phyloP scores from a whole-genome alignment of 306 rosid species.

The Crotalaria pallida region DNA sequence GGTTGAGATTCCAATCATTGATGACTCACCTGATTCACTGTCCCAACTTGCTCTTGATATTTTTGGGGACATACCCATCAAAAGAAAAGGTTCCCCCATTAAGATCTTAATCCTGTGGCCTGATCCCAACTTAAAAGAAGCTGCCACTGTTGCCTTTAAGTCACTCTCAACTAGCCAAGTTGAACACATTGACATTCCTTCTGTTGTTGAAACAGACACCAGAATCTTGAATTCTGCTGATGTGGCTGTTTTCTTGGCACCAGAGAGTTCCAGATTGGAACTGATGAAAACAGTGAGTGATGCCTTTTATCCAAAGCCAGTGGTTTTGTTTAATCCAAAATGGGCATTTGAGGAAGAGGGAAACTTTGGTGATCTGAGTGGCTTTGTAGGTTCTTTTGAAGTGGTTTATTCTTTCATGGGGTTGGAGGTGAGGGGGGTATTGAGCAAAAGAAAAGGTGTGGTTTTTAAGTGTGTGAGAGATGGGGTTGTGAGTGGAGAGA shows the following conservation, averaged over 20 bases:
- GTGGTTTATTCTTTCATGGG: conserved; percentile 86
- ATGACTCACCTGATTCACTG: conserved; percentile 65
- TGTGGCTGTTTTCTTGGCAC: conserved; percentile 58
- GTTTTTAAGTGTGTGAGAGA: conserved; percentile 70
- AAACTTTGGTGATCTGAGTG: conserved; percentile 46
- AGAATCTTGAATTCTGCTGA: conserved; percentile 49
- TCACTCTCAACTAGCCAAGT: conserved; percentile 40
- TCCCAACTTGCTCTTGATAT: conserved; percentile 58
- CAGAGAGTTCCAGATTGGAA: conserved; percentile 52
- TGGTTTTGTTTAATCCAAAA: conserved; percentile 72
- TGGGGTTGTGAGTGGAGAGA: conserved; percentile 81
- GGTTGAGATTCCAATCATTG: conserved; percentile 68
- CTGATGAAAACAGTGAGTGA: conserved; percentile 43
- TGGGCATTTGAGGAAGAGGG: conserved; percentile 81
- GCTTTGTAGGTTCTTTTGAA: conserved; percentile 75
- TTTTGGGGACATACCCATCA: conserved; percentile 56
- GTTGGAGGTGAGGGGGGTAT: conserved; percentile 72
- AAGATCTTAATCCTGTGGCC: conserved; percentile 60
- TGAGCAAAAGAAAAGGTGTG: conserved; percentile 73
- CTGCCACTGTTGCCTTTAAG: conserved; percentile 44
- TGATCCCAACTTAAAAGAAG: conserved; percentile 29
- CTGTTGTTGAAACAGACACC: conserved; percentile 29
- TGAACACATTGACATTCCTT: conserved; percentile 48
- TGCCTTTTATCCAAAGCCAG: conserved; percentile 61
- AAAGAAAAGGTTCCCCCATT: conserved; percentile 55